These are phyloP conservation scores for Aureobasidium zeae DNA, from an alignment of 2,329 filamentous ascomycete genomes.

Conservation along the genomic window DNA sequence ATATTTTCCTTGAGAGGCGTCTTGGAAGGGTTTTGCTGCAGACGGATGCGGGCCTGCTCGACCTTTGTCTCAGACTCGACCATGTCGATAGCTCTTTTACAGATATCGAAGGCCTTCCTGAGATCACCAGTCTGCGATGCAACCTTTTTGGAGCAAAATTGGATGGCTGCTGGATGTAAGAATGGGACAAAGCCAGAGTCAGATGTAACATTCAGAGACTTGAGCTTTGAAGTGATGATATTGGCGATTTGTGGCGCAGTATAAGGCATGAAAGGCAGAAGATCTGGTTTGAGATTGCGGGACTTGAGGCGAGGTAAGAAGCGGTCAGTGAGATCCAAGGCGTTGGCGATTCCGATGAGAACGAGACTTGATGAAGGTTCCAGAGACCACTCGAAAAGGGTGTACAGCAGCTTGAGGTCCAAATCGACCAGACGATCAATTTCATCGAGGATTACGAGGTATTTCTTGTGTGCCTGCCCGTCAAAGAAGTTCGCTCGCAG, in stretches of 20 bases:
- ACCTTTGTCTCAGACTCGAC: constrained; percentile 76
- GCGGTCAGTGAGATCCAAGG: constrained; percentile 87
- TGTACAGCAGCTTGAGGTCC: constrained; percentile 81
- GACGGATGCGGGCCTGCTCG: constrained; percentile 47
- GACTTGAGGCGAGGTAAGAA: constrained; percentile 90
- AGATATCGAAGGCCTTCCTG: constrained; percentile 91
- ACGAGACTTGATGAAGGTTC: constrained; percentile 69
- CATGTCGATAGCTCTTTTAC: constrained; percentile 77
- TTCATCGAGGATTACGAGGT: constrained; percentile 84
- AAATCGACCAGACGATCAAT: constrained; percentile 88
- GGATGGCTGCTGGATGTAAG: constrained; percentile 85
- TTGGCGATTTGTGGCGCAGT: constrained; percentile 76
- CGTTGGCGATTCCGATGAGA: constrained; percentile 90
- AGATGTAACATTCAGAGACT: constrained; percentile 53
- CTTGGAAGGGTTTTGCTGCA: constrained; percentile 34
- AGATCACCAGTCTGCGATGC: constrained; percentile 89
- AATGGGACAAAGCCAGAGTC: constrained; percentile 63
- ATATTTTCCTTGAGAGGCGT: constrained; percentile 71
- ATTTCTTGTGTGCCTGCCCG: constrained; percentile 47
- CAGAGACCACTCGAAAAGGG: constrained; percentile 93
- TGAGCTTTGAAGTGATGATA: constrained; percentile 77
- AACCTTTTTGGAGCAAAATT: constrained; percentile 89
- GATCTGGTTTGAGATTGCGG: constrained; percentile 78
- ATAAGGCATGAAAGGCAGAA: constrained; percentile 90
- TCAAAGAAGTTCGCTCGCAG: constrained; percentile 61